Conservation (phyloP, 305 asterid genomes). For the Solanum hybrid region DNA sequence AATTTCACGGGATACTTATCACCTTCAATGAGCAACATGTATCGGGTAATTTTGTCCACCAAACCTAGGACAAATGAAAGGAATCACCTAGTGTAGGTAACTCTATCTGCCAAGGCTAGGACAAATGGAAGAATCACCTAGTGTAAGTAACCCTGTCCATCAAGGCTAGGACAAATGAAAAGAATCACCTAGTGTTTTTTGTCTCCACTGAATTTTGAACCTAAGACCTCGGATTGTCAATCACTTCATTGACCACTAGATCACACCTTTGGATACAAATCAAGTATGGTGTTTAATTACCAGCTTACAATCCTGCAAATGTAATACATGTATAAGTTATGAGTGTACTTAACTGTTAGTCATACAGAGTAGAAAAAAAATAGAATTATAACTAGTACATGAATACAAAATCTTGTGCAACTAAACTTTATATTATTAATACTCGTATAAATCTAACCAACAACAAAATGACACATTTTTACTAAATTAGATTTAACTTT, state of each 20-base stretch:
- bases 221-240: background rate
- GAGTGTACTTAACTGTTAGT: background rate
- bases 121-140: background rate
- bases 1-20: background rate
- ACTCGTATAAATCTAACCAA: background rate
- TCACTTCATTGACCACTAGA: background rate
- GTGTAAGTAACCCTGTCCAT: background rate
- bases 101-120: too few relatives aligned
- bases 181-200: too few relatives aligned
- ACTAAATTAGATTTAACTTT: background rate
- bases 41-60: background rate
- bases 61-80: too few relatives aligned
- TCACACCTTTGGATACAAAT: background rate
- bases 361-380: background rate
- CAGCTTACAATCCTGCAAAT: background rate
- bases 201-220: background rate
- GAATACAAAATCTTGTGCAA: too few relatives aligned
- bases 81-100: background rate
- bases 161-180: background rate
- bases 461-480: background rate
- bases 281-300: background rate
- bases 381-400: background rate
- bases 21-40: background rate
- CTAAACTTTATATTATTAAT: background rate
- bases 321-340: background rate